phyloP scores from a whole-genome alignment of 768 basidiomycete species.

The Tricholoma bakamatsutake region DNA sequence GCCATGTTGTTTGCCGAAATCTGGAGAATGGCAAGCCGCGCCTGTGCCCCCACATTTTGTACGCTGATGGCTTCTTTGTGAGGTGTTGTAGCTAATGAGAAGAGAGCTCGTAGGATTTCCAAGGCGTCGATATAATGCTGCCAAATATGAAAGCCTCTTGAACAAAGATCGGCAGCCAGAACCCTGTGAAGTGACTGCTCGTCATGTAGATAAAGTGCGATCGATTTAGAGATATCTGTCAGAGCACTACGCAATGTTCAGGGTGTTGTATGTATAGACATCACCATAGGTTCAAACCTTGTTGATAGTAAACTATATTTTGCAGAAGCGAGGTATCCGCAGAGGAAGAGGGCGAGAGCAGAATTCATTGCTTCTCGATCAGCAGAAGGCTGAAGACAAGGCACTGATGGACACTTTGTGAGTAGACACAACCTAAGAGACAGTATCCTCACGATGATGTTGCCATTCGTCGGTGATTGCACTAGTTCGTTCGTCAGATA shows the following conservation, averaged over 20 bases:
- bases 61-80: constrained; percentile 64
- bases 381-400: constrained; percentile 52
- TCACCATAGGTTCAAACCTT: constrained; percentile 38
- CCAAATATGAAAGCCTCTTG: constrained; percentile 91
- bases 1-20: constrained; percentile 81
- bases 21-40: constrained; percentile 76
- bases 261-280: neutral
- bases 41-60: constrained; percentile 71
- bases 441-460: neutral
- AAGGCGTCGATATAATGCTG: constrained; percentile 90
- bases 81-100: constrained; percentile 67
- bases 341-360: constrained; percentile 71
- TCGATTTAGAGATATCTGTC: constrained; percentile 79
- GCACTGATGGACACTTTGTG: constrained; percentile 60
- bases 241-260: constrained; percentile 47
- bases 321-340: constrained; percentile 78
- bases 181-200: constrained; percentile 59
- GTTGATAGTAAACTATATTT: constrained; percentile 72
- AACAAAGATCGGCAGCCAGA: constrained; percentile 84
- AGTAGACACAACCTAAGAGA: constrained; percentile 20
- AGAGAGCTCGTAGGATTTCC: constrained; percentile 80
- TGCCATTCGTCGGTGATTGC: constrained; percentile 17
- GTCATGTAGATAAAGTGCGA: constrained; percentile 72
- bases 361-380: constrained; percentile 53
- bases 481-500: constrained; percentile 64